These are phyloP conservation scores for Wickerhamiella alocasiicola DNA, from an alignment of 805 yeast species.

Conservation along the genomic window DNA sequence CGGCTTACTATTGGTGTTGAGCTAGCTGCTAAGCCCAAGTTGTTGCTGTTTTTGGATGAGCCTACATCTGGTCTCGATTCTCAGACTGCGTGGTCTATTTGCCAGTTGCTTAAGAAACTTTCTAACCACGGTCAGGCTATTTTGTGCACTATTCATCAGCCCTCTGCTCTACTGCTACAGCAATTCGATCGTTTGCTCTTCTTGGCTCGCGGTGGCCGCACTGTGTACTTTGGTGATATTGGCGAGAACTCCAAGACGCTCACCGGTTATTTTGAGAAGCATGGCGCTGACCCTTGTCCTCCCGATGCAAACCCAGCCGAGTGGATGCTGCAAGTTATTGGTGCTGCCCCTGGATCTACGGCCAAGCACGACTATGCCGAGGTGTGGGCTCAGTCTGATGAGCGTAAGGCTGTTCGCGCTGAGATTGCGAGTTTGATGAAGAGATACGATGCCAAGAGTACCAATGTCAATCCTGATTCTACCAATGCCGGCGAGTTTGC, in stretches of 20 bases:
- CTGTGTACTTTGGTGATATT: slow-evolving; percentile 73
- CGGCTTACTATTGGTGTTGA: slow-evolving; percentile 61
- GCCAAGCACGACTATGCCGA: slow-evolving; percentile 50
- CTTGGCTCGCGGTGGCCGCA: slow-evolving; percentile 62
- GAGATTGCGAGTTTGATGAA: slow-evolving; percentile 29
- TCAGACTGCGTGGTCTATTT: slow-evolving; percentile 56
- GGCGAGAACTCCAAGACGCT: slow-evolving; percentile 50
- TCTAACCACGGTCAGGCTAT: slow-evolving; percentile 65
- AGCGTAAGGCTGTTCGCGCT: slow-evolving; percentile 26
- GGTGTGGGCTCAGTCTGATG: slow-evolving; percentile 44
- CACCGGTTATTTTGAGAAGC: slow-evolving; percentile 52
- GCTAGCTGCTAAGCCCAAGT: slow-evolving; percentile 53
- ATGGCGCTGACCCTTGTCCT: slow-evolving; percentile 60
- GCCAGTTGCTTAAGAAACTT: slow-evolving; percentile 51
- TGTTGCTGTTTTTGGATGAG: slow-evolving; percentile 52
- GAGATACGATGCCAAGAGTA: slow-evolving; percentile 23
- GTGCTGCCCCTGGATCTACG: slow-evolving; percentile 67
- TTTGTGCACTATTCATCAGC: slow-evolving; percentile 67
- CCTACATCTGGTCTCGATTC: slow-evolving; percentile 63
- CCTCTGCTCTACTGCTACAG: slow-evolving; percentile 56
- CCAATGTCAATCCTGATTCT: slow-evolving; percentile 15
- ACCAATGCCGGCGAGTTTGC: slow-evolving; percentile 29
- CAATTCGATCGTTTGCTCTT: slow-evolving; percentile 57
- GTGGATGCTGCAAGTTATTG: slow-evolving; percentile 59
- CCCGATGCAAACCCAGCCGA: slow-evolving; percentile 60